Conservation (phyloP, 805 yeast species). For the Metschnikowia bowlesiae region DNA sequence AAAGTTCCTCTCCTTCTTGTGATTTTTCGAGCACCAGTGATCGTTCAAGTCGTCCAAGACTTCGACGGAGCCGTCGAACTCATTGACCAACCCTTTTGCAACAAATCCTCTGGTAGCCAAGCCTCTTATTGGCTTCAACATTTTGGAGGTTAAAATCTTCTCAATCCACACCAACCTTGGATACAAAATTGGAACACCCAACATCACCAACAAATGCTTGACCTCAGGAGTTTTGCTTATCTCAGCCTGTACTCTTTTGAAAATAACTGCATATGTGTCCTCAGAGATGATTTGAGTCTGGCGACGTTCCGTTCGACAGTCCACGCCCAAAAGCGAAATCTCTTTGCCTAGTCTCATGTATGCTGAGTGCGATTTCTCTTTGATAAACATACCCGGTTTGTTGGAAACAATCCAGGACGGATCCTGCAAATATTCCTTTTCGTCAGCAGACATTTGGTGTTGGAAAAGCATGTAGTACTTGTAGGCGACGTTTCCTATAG, state of each 20-base stretch:
- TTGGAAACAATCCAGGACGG: slow-evolving; percentile 62
- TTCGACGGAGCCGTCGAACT: slow-evolving; percentile 89
- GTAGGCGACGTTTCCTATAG: slow-evolving; percentile 76
- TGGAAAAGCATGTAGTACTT: slow-evolving; percentile 88
- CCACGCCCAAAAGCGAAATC: slow-evolving; percentile 72
- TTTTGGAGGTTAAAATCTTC: slow-evolving; percentile 56
- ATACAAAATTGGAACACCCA: slow-evolving; percentile 94
- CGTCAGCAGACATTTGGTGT: slow-evolving; percentile 62
- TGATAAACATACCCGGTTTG: slow-evolving; percentile 62
- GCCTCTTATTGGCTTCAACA: slow-evolving; percentile 58
- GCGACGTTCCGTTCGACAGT: slow-evolving; percentile 89
- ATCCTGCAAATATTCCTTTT: slow-evolving; percentile 33
- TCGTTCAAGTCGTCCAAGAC: slow-evolving; percentile 90
- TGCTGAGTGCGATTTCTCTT: slow-evolving; percentile 60
- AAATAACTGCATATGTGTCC: slow-evolving; percentile 56
- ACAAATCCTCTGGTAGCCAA: slow-evolving; percentile 55
- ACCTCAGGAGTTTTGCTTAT: slow-evolving; percentile 49
- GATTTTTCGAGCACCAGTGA: slow-evolving; percentile 92
- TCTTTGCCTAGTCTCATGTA: slow-evolving; percentile 72
- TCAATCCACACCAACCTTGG: slow-evolving; percentile 94
- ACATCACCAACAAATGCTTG: slow-evolving; percentile 73
- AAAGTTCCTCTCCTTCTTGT: slow-evolving; percentile 77
- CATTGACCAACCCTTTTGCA: slow-evolving; percentile 74
- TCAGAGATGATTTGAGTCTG: slow-evolving; percentile 50
- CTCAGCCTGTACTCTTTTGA: slow-evolving; percentile 57